Base-by-base conservation (phyloP, 2,329 filamentous ascomycete genomes). In the Cladosporium sp. region DNA sequence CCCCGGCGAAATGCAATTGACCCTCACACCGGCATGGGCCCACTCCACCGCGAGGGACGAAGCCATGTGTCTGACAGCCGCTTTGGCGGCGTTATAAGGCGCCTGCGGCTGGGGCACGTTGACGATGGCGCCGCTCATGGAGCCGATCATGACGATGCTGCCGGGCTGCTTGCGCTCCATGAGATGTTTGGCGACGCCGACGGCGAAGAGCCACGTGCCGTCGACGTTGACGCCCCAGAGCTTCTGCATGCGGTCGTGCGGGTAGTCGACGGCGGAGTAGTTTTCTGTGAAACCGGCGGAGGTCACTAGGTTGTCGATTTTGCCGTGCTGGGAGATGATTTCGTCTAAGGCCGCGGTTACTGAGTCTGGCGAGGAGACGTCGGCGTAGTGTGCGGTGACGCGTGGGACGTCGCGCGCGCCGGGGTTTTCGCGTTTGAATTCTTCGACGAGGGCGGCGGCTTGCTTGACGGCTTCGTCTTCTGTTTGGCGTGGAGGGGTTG, bases 271-370 rank as follows among this genome's bases (percentile, higher is more conserved):
- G 41, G 92, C 92, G 63, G 95, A 86, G 65, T 90, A 95, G 75
- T 96, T 96, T 75, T 96, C 92, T 12, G 89, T 93, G 74, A 97
- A 96, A 40, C 92, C 92, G 44, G 92, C 92, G 15, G 89, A 95
- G 20, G 92, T 96, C 62, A 97, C 91, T 19, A 97, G 80, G 70
- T 89, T 85, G 72, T 96, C 90, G 61, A 96, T 89, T 69, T 87
- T 86, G 70, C 85, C 85, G 67, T 96, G 91, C 43, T 74, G 62
- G n/a, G 43, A 45, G 44, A 92, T 67, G 58, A 92, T 80, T 54
- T 89, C 85, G 32, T 77, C 74, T 58, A 96, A 78, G 60, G 86
- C 86, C 27, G 75, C 70, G 52, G 87, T 84, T 55, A 96, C 91
- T 5, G 88, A 92, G 43, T 84, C 80, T 18, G 85, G 85, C 61